Evolutionary conservation across 768 basidiomycete genomes (phyloP).

Genomic region (Leucosporidium yakuticum): DNA sequence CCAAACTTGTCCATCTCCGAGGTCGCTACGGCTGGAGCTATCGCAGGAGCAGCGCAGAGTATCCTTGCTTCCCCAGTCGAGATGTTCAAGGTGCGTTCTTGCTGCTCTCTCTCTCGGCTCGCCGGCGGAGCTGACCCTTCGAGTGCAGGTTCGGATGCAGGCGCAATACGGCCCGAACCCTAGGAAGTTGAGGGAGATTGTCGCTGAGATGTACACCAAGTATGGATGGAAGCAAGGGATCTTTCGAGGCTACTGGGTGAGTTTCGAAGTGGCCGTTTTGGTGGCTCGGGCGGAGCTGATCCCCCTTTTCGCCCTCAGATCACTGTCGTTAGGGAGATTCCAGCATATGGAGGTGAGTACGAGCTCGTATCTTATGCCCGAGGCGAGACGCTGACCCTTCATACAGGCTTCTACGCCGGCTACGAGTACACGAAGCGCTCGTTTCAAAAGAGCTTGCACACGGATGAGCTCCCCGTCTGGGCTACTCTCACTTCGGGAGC

Average conservation of each 20-base stretch:
- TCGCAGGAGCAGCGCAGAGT: constrained; percentile 83
- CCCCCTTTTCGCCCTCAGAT: constrained; percentile 50
- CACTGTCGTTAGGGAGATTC: constrained; percentile 87
- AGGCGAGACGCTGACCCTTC: background rate
- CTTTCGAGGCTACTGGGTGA: constrained; percentile 96
- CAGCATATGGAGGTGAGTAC: constrained; percentile 62
- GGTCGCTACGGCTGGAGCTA: constrained; percentile 75
- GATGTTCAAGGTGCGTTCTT: constrained; percentile 86
- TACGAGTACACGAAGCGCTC: constrained; percentile 84
- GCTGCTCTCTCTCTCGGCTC: constrained; percentile 44
- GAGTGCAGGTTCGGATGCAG: constrained; percentile 15
- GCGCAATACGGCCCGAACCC: constrained; percentile 66
- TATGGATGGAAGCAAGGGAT: constrained; percentile 83
- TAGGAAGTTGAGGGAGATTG: constrained; percentile 67
- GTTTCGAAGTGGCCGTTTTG: background rate
- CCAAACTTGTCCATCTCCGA: constrained; percentile 60
- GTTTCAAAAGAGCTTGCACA: constrained; percentile 50
- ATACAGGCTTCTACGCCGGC: constrained; percentile 48
- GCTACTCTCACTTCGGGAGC: constrained; percentile 67
- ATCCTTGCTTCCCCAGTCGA: constrained; percentile 87
- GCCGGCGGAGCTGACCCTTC: background rate
- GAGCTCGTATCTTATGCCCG: too few species aligned
- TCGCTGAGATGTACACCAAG: constrained; percentile 73
- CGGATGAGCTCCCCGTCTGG: constrained; percentile 68
- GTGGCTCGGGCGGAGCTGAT: background rate